A percentile compares a stretch with the other conserved stretches of the same genome.
Conservation (phyloP, 257 asterid species). For the Cordia subcordata region DNA sequence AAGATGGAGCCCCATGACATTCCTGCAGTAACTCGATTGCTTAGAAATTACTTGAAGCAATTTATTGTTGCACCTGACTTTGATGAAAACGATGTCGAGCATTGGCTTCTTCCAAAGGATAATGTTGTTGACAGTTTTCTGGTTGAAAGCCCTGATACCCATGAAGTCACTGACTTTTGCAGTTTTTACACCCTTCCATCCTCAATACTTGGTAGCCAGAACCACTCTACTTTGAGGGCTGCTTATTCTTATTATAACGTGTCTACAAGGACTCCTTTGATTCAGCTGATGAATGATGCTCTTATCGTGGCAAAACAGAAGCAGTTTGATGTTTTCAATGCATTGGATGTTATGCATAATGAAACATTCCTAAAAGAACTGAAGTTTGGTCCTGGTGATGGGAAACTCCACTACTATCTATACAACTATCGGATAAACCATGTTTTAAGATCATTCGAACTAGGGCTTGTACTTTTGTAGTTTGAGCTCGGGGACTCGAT, state of each 20-base stretch:
- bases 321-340: slow-evolving; percentile 1
- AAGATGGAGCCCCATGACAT: slow-evolving; percentile 5
- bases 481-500: background rate
- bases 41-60: slow-evolving; percentile 1
- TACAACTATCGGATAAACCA: slow-evolving; percentile 5
- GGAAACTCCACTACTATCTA: slow-evolving; percentile 5
- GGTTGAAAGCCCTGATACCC: slow-evolving; percentile 7
- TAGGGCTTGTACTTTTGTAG: slow-evolving; percentile 3
- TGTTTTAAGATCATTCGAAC: background rate
- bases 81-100: slow-evolving; percentile 6
- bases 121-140: slow-evolving; percentile 3
- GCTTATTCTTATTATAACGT: slow-evolving; percentile 5
- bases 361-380: slow-evolving; percentile 1
- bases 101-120: slow-evolving; percentile 4
- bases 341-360: slow-evolving; percentile 4
- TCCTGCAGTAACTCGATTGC: slow-evolving; percentile 5
- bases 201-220: background rate
- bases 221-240: slow-evolving; percentile 3
- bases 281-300: slow-evolving; percentile 5
- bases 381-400: slow-evolving; percentile 7
- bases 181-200: slow-evolving; percentile 7
- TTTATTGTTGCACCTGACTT: slow-evolving; percentile 2
- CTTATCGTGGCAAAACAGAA: slow-evolving; percentile 1
- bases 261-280: slow-evolving; percentile 3
- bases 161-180: slow-evolving; percentile 5